Base-by-base conservation (phyloP, 2,329 filamentous ascomycete genomes). In the Niveomyces coronatus region DNA sequence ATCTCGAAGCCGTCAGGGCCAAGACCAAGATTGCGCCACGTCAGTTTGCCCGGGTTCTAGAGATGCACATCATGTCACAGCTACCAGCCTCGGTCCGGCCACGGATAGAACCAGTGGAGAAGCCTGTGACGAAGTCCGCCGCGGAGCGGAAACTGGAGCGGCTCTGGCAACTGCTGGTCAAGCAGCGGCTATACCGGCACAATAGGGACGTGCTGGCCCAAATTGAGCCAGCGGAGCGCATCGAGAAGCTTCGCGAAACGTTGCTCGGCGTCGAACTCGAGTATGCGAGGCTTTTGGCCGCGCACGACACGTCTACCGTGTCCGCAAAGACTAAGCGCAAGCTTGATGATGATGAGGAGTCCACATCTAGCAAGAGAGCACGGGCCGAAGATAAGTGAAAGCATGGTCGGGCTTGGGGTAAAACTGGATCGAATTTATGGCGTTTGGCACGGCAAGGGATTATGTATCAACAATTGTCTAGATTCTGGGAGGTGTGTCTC, bases 141-240 rank as follows among this genome's bases (percentile, higher is more conserved):
- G 65, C 65, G 31, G 71, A 82, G 46, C 69, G 76, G 47, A 68
- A 79, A 18, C 66, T 71, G 35, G 83, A 82, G 54, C 73, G 69
- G 45, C 70, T 85, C 31, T 93, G 83, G 82, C 67, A 79, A 20
- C 57, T 89, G 17, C 65, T 85, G 29, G 75, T 81, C n/a, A 91
- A 91, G 62, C 74, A 84, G 50, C 67, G 85, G 24, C 64, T 93
- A 4, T 87, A 84, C 54, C 70, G 74, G 31, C 82, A 86, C 49
- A 89, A 91, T 52, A 71, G 70, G 41, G 80, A 88, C 48, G 60
- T 73, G 3, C 66, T 93, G 10, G 71, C 74, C 26, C 79, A 88
- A 56, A 61, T 89, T 28, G 82, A 85, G 39, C 63, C 65, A 5
- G 56, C 62, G 0, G 83, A 89, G 55, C 71, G 82, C 24, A 74